Percentiles rank a stretch among this genome's conserved stretches.
phyloP scores from a whole-genome alignment of 768 basidiomycete genomes.

The Calocybe cyanea region DNA sequence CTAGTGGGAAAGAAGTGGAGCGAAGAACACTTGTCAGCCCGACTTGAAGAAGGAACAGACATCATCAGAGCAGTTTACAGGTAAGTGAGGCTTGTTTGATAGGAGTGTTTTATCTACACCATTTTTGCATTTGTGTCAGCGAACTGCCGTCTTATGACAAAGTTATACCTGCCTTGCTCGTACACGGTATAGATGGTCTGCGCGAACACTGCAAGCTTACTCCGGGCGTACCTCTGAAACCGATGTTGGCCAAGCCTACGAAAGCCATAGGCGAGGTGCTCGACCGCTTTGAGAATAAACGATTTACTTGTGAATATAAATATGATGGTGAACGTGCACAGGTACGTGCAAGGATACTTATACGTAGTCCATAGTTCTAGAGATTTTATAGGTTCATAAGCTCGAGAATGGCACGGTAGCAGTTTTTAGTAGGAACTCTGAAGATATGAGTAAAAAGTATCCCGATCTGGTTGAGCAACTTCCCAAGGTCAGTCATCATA shows the following conservation, averaged over 20 bases:
- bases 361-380: not conserved
- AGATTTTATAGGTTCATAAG: conserved; percentile 67
- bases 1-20: conserved; percentile 74
- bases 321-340: conserved; percentile 99
- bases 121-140: conserved; percentile 32
- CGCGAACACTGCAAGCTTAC: conserved; percentile 81
- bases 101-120: not conserved
- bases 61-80: conserved; percentile 91
- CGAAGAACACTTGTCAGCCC: conserved; percentile 64
- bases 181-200: conserved; percentile 69
- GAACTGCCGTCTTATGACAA: conserved; percentile 92
- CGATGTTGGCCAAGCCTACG: conserved; percentile 98
- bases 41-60: conserved; percentile 73
- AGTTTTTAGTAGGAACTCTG: conserved; percentile 97
- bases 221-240: conserved; percentile 94
- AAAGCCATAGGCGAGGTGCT: conserved; percentile 98
- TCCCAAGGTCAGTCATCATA: conserved; percentile 58
- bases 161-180: conserved; percentile 86
- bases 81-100: conserved; percentile 33
- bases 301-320: conserved; percentile 98
- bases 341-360: conserved; percentile 30
- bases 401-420: conserved; percentile 76
- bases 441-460: conserved; percentile 99
- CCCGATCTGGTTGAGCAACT: conserved; percentile 96
- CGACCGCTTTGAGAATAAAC: conserved; percentile 92